Conservation (phyloP, 2,329 filamentous ascomycete species). For the Fusarium chuoi region DNA sequence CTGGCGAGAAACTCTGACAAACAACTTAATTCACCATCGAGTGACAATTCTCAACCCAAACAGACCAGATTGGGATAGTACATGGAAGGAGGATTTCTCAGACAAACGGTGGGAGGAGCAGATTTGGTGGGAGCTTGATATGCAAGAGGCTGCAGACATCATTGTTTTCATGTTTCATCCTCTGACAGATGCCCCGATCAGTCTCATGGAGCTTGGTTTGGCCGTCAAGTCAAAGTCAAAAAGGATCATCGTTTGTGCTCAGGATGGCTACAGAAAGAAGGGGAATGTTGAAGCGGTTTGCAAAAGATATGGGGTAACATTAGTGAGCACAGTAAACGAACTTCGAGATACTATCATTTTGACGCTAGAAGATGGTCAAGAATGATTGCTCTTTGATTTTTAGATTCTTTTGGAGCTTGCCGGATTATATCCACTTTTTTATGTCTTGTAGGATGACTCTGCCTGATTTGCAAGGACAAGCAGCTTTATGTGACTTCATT, state of each 20-base stretch:
- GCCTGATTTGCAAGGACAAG: no score
- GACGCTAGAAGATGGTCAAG: neutral
- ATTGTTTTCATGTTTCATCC: slow-evolving; percentile 68
- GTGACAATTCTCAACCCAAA: slow-evolving; percentile 68
- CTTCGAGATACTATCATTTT: slow-evolving; percentile 51
- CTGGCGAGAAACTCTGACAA: slow-evolving; percentile 62
- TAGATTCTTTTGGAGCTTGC: no score
- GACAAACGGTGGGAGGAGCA: slow-evolving; percentile 62
- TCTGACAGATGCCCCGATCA: slow-evolving; percentile 64
- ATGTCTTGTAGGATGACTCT: no score
- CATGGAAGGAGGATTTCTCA: slow-evolving; percentile 61
- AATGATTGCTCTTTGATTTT: neutral
- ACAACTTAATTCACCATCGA: slow-evolving; percentile 55
- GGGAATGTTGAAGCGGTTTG: slow-evolving; percentile 71
- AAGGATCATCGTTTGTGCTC: slow-evolving; percentile 65
- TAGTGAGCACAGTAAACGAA: slow-evolving; percentile 55
- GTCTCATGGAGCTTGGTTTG: slow-evolving; percentile 69
- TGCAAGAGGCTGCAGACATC: slow-evolving; percentile 62
- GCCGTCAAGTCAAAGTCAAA: slow-evolving; percentile 55
- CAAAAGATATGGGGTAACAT: slow-evolving; percentile 50
- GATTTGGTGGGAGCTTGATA: slow-evolving; percentile 70
- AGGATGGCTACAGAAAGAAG: slow-evolving; percentile 63
- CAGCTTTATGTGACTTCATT: no score
- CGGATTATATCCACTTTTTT: no score
- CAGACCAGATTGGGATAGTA: slow-evolving; percentile 65